phyloP scores from a whole-genome alignment of 2,329 filamentous ascomycete species.

The Penicillium brasilianum region DNA sequence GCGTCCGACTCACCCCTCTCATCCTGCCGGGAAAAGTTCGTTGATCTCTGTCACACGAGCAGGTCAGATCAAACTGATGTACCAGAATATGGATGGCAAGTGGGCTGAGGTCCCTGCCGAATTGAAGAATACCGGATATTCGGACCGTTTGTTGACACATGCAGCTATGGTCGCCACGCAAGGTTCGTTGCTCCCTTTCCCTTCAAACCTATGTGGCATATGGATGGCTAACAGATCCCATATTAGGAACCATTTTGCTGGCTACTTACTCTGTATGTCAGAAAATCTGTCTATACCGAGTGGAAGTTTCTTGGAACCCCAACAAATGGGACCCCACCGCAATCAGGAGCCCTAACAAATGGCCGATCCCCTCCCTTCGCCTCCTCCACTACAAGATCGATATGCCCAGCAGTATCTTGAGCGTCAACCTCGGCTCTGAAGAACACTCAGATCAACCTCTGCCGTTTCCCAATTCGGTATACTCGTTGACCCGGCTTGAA shows the following conservation, averaged over 20 bases:
- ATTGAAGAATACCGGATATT: slow-evolving; percentile 72
- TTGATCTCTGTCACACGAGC: slow-evolving; percentile 77
- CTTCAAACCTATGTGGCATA: slow-evolving; percentile 16
- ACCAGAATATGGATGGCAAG: slow-evolving; percentile 72
- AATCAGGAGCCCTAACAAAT: slow-evolving; percentile 37
- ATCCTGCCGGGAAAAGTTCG: slow-evolving; percentile 70
- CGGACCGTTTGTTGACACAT: slow-evolving; percentile 79
- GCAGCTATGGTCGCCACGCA: slow-evolving; percentile 76
- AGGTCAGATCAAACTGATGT: slow-evolving; percentile 76
- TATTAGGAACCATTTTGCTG: slow-evolving; percentile 41
- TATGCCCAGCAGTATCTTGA: slow-evolving; percentile 39
- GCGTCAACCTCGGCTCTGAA: slow-evolving; percentile 28
- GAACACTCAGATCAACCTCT: slow-evolving; percentile 33
- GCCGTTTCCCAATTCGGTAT: slow-evolving; percentile 45
- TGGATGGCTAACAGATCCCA: slow-evolving; percentile 15
- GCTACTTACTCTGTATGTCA: slow-evolving; percentile 61
- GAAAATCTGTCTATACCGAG: slow-evolving; percentile 74
- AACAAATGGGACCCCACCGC: slow-evolving; percentile 59
- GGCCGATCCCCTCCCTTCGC: slow-evolving; percentile 45
- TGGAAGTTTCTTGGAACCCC: slow-evolving; percentile 75
- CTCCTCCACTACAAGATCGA: slow-evolving; percentile 46
- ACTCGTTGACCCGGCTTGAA: slow-evolving; percentile 74
- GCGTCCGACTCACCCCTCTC: slow-evolving; percentile 71
- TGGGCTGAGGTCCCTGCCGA: slow-evolving; percentile 76
- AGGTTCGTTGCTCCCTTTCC: slow-evolving; percentile 53